Evolutionary conservation across 345 rosid genomes (phyloP).

Genomic region (Aquilaria malaccensis): DNA sequence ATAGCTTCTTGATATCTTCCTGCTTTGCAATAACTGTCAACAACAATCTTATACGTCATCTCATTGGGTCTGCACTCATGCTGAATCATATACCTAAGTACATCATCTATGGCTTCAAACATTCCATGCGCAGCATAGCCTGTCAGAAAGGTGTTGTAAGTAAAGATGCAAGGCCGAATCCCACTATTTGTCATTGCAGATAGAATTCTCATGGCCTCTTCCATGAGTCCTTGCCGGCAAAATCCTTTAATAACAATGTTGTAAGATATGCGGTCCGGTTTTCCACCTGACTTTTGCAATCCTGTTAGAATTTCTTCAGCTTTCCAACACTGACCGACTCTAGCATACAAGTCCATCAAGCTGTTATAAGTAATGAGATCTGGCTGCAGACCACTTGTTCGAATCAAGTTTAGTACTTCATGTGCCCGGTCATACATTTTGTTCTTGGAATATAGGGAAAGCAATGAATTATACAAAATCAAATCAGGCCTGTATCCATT

Average conservation of each 20-base stretch:
- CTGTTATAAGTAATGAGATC: conserved; percentile 84
- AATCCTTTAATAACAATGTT: conserved; percentile 93
- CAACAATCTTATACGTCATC: conserved; percentile 76
- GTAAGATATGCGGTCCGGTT: conserved; percentile 73
- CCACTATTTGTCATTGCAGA: conserved; percentile 64
- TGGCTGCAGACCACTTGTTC: conserved; percentile 53
- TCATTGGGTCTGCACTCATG: conserved; percentile 68
- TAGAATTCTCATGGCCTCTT: conserved; percentile 70
- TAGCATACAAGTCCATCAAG: conserved; percentile 88
- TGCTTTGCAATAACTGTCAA: conserved; percentile 76
- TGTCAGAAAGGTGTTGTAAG: conserved; percentile 72
- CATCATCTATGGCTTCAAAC: conserved; percentile 63
- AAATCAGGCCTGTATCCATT: conserved; percentile 77
- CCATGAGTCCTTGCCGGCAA: conserved; percentile 79
- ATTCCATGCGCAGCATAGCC: conserved; percentile 63
- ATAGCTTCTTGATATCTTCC: conserved; percentile 63
- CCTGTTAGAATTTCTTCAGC: conserved; percentile 72
- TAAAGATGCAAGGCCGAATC: conserved; percentile 74
- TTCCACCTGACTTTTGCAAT: conserved; percentile 34
- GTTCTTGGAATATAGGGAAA: conserved; percentile 64
- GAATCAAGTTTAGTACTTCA: conserved; percentile 46
- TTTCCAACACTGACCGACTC: conserved; percentile 75
- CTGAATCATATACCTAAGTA: conserved; percentile 61
- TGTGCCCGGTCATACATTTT: conserved; percentile 53
- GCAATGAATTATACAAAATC: conserved; percentile 73